phyloP scores from a whole-genome alignment of 306 rosid genomes.

The Rubus idaeus region DNA sequence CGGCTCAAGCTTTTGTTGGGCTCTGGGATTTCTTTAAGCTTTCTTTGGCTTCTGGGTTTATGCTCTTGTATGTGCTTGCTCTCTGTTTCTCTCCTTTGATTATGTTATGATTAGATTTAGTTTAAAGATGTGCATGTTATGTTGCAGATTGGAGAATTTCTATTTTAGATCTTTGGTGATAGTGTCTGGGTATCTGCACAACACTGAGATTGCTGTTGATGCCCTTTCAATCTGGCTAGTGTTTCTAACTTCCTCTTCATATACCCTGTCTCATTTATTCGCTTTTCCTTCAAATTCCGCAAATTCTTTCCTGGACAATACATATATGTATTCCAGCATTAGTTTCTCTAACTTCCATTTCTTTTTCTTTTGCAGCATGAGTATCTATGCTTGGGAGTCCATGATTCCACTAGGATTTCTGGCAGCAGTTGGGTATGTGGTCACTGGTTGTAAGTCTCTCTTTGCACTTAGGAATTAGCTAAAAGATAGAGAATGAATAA shows the following conservation, averaged over 20 bases:
- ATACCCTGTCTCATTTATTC: background rate
- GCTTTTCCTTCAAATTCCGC: background rate
- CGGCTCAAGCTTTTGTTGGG: slow-evolving; percentile 57
- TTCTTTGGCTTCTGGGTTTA: slow-evolving; percentile 66
- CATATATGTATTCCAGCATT: background rate
- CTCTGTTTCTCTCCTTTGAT: background rate
- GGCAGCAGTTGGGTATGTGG: slow-evolving; percentile 73
- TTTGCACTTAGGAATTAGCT: background rate
- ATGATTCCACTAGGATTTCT: slow-evolving; percentile 77
- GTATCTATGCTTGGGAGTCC: slow-evolving; percentile 71
- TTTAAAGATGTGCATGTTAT: slow-evolving; percentile 2
- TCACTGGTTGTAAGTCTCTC: slow-evolving; percentile 21
- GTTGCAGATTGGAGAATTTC: slow-evolving; percentile 68
- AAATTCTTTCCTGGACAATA: background rate
- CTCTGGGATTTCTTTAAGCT: slow-evolving; percentile 72
- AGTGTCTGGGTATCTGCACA: slow-evolving; percentile 53
- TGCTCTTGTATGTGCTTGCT: slow-evolving; percentile 51
- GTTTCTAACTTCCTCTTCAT: background rate
- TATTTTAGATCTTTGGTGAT: slow-evolving; percentile 56
- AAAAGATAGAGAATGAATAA: background rate
- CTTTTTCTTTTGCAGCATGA: slow-evolving; percentile 45
- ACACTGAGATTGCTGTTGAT: slow-evolving; percentile 52
- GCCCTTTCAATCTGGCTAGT: slow-evolving; percentile 67
- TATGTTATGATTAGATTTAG: background rate
- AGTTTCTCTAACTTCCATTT: background rate